Conservation (phyloP, 768 basidiomycete species). For the Exidia glandulosa region DNA sequence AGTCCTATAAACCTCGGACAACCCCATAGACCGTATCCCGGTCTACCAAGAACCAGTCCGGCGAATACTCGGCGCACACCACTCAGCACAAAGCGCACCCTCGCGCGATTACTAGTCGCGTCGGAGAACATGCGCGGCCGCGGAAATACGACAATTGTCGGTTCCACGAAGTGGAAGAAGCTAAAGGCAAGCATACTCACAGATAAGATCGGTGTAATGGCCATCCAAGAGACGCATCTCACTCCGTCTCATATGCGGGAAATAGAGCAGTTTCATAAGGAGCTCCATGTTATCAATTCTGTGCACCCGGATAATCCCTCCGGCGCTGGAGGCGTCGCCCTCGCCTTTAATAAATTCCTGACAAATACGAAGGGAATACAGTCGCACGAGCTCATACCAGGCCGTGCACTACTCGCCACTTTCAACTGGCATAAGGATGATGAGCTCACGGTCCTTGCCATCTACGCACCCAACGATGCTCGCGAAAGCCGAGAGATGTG, state of each 20-base stretch:
- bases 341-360: not conserved
- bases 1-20: no score
- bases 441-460: not conserved
- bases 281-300: not conserved
- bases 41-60: no score
- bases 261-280: not conserved
- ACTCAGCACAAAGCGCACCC: no score
- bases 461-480: not conserved
- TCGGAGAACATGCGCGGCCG: not conserved
- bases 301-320: not conserved
- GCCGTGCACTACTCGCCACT: not conserved
- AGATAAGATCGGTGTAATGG: not conserved
- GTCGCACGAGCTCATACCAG: not conserved
- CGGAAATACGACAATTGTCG: not conserved
- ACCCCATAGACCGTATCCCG: no score
- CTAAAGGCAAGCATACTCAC: not conserved
- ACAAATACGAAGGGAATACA: not conserved
- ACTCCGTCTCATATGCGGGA: not conserved
- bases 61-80: no score
- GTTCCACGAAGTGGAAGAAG: not conserved
- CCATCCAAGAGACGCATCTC: not conserved
- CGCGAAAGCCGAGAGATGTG: not conserved
- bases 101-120: no score
- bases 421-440: not conserved
- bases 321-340: not conserved